A percentile compares a stretch with the other conserved stretches of the same genome.
Evolutionary conservation across 2,329 filamentous ascomycete species (phyloP).

Genomic region (Xylaria sp.): DNA sequence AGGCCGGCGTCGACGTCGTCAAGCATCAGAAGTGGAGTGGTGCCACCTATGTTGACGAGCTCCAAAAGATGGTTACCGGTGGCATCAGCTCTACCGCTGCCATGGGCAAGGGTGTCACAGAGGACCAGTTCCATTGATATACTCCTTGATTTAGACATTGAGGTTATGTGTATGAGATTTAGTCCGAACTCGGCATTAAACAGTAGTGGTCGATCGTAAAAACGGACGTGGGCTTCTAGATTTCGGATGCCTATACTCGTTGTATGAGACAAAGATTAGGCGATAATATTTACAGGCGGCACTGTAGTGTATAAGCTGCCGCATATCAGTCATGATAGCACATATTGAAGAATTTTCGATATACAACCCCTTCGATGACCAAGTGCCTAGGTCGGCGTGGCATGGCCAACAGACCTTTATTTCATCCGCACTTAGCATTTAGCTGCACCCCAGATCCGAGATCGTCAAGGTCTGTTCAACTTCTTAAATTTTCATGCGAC

Average conservation of each 20-base stretch:
- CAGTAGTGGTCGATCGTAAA: not conserved
- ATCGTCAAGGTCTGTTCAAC: not conserved
- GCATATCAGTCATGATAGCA: constrained; percentile 14
- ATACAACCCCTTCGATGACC: not conserved
- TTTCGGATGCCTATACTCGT: not conserved
- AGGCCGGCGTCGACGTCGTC: constrained; percentile 88
- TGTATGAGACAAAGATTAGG: constrained; percentile 5
- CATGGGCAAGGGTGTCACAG: constrained; percentile 97
- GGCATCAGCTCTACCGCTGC: constrained; percentile 91
- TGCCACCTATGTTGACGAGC: constrained; percentile 91
- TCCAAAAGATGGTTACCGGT: constrained; percentile 97
- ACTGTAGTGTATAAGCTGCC: not conserved
- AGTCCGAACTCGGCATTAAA: not conserved
- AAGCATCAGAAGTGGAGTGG: constrained; percentile 99
- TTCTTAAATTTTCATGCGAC: not conserved
- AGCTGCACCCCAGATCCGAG: not conserved
- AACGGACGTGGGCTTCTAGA: not conserved
- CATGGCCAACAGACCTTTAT: not conserved
- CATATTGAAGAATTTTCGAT: not conserved
- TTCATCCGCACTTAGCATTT: not conserved
- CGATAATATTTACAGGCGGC: constrained; percentile 3
- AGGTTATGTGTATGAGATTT: not conserved
- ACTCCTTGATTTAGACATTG: not conserved
- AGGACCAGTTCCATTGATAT: constrained; percentile 86
- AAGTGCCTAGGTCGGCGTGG: not conserved